Percentiles rank a stretch among this genome's conserved stretches.
These are phyloP conservation scores for Thuja plicata DNA, from an alignment of 83 land plant species.

Conservation along the genomic window DNA sequence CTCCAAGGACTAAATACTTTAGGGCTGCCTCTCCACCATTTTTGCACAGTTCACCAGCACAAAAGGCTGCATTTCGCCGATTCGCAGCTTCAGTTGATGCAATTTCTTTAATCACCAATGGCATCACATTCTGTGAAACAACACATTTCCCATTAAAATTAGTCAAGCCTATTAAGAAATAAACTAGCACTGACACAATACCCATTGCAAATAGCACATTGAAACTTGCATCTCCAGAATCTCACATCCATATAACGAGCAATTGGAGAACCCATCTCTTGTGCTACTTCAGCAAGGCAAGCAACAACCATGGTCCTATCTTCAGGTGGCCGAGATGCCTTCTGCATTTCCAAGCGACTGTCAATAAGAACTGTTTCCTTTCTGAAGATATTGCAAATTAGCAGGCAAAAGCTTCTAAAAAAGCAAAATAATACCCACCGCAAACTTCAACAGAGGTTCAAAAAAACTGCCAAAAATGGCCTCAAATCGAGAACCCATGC, in stretches of 20 bases:
- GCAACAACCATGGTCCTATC: slow-evolving; percentile 99
- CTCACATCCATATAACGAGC: slow-evolving; percentile 79
- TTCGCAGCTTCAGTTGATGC: slow-evolving; percentile 79
- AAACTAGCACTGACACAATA: not conserved
- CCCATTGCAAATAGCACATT: not conserved
- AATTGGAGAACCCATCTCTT: slow-evolving; percentile 88
- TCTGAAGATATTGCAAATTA: not conserved
- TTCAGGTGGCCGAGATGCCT: slow-evolving; percentile 75
- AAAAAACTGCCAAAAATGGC: slow-evolving; percentile 66
- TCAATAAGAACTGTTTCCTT: slow-evolving; percentile 3
- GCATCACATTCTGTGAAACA: slow-evolving; percentile 67
- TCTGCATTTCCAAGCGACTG: slow-evolving; percentile 39
- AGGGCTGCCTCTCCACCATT: slow-evolving; percentile 73
- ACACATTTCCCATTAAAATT: not conserved
- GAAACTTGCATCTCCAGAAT: not conserved
- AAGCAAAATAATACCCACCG: slow-evolving; percentile 46
- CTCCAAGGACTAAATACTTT: slow-evolving; percentile 54
- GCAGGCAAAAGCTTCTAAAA: slow-evolving; percentile 2
- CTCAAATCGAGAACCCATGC: slow-evolving; percentile 88
- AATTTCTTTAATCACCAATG: slow-evolving; percentile 82
- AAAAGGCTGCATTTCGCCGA: slow-evolving; percentile 95
- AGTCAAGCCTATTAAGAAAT: not conserved
- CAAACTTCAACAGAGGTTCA: slow-evolving; percentile 93
- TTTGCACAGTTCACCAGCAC: slow-evolving; percentile 91
- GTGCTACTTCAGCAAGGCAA: slow-evolving; percentile 94